These are phyloP conservation scores for Vitis hybrid DNA, from an alignment of 177 flowering plant species.

Conservation along the genomic window DNA sequence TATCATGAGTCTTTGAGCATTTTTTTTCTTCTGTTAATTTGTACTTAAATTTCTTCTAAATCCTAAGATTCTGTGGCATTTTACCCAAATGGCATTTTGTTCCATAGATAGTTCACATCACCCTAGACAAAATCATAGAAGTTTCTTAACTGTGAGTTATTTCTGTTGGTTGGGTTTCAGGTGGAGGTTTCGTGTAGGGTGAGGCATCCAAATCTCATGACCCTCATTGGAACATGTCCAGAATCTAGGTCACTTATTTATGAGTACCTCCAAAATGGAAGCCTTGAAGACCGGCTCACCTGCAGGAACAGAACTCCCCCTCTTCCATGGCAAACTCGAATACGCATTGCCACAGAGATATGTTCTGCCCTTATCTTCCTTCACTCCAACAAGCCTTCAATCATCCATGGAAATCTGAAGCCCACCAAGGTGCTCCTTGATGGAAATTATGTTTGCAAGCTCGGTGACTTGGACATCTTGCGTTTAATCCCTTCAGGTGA, in stretches of 20 bases:
- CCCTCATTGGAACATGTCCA: conserved; percentile 55
- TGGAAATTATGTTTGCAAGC: conserved; percentile 49
- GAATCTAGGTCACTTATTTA: conserved; percentile 56
- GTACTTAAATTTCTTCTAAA: too few species aligned
- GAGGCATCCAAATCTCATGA: conserved; percentile 67
- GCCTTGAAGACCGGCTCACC: conserved; percentile 55
- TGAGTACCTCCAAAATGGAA: conserved; percentile 55
- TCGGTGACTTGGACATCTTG: conserved; percentile 46
- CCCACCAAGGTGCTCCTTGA: conserved; percentile 62
- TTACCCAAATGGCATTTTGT: too few species aligned
- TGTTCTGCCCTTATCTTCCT: conserved; percentile 59
- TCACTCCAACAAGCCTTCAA: conserved; percentile 41
- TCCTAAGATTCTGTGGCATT: too few species aligned
- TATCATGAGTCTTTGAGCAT: too few species aligned
- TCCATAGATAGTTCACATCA: too few species aligned
- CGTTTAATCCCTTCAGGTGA: conserved; percentile 22
- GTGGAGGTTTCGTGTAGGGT: conserved; percentile 52
- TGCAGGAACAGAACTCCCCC: conserved; percentile 32
- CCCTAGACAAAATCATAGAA: not conserved
- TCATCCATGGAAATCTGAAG: conserved; percentile 57
- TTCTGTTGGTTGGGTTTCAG: conserved; percentile 30
- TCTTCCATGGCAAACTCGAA: conserved; percentile 62
- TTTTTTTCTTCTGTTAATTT: too few species aligned
- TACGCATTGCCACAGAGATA: conserved; percentile 44
- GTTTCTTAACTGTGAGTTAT: conserved; percentile 1